These are phyloP conservation scores for Phytophthora lateralis DNA, from an alignment of 352 stramenopile genomes.

Conservation along the genomic window DNA sequence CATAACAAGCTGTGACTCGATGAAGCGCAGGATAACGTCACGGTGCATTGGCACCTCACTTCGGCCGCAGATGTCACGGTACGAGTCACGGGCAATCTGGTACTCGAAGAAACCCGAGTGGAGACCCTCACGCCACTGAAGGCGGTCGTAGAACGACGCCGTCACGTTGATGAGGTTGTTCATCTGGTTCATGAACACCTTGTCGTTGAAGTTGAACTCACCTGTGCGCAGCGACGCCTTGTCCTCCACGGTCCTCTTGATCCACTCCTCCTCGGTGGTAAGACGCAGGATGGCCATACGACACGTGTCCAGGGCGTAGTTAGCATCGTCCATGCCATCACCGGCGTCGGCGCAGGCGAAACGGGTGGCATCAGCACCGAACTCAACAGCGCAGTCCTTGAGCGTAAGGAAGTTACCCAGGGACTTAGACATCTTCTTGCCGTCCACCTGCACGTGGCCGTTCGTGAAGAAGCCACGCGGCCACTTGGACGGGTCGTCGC, in stretches of 20 bases:
- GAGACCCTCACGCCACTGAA: slow-evolving; percentile 97
- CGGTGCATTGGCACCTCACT: slow-evolving; percentile 91
- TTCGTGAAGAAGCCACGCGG: slow-evolving; percentile 99
- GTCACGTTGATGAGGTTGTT: slow-evolving; percentile 94
- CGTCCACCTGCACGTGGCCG: slow-evolving; percentile 96
- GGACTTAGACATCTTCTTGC: slow-evolving; percentile 99
- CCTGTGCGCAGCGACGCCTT: slow-evolving; percentile 83
- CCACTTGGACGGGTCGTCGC: slow-evolving; percentile 97
- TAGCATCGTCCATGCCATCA: slow-evolving; percentile 98
- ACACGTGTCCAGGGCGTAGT: slow-evolving; percentile 98
- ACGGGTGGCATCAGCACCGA: slow-evolving; percentile 95
- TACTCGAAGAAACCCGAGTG: slow-evolving; percentile 99
- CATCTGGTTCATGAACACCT: slow-evolving; percentile 98
- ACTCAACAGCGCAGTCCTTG: slow-evolving; percentile 96
- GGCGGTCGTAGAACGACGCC: slow-evolving; percentile 86
- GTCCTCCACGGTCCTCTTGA: slow-evolving; percentile 92
- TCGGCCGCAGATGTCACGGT: slow-evolving; percentile 95
- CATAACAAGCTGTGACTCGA: slow-evolving; percentile 93
- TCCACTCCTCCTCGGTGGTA: slow-evolving; percentile 97
- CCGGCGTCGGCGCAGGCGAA: slow-evolving; percentile 98
- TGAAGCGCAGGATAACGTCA: slow-evolving; percentile 93
- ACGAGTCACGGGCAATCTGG: slow-evolving; percentile 97
- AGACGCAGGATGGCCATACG: slow-evolving; percentile 98
- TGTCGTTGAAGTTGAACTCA: slow-evolving; percentile 91
- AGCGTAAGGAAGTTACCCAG: slow-evolving; percentile 99